Evolutionary conservation across 495 filamentous ascomycete species (phyloP).

Genomic region (Astrothelium macrocarpum): DNA sequence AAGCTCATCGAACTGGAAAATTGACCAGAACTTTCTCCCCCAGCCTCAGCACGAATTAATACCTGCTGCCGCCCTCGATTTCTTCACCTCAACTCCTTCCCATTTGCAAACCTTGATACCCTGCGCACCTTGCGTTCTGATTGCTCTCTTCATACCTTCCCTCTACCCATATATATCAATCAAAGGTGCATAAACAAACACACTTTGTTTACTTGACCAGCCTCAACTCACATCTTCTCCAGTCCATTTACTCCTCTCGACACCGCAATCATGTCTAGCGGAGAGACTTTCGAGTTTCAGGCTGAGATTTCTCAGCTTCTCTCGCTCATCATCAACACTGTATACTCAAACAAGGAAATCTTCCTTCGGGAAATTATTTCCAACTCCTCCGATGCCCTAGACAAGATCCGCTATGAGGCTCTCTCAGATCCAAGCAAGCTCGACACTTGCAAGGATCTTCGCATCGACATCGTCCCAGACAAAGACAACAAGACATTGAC

Average conservation of each 20-base stretch:
- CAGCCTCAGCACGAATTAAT: constrained; percentile 6
- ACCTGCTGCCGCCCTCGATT: background rate
- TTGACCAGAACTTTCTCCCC: constrained; percentile 1
- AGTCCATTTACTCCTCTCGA: background rate
- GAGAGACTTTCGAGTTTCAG: constrained; percentile 98
- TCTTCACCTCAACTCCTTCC: background rate
- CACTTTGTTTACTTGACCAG: background rate
- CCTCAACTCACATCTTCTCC: background rate
- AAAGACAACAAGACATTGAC: constrained; percentile 95
- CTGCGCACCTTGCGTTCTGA: background rate
- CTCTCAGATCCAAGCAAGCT: constrained; percentile 95
- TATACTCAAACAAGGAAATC: constrained; percentile 99
- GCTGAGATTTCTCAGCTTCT: constrained; percentile 99
- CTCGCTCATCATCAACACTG: constrained; percentile 98
- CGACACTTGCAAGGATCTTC: constrained; percentile 90
- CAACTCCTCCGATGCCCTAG: constrained; percentile 94
- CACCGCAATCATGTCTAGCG: constrained; percentile 56
- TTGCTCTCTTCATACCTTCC: background rate
- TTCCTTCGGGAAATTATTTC: constrained; percentile 97
- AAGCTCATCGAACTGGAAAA: constrained; percentile 1
- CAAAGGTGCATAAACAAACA: background rate
- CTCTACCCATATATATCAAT: background rate
- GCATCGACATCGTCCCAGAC: constrained; percentile 96
- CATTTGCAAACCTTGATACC: background rate
- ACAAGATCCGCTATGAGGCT: constrained; percentile 99